These are phyloP conservation scores for Candida odintsovae DNA, from an alignment of 805 yeast species.

Conservation along the genomic window DNA sequence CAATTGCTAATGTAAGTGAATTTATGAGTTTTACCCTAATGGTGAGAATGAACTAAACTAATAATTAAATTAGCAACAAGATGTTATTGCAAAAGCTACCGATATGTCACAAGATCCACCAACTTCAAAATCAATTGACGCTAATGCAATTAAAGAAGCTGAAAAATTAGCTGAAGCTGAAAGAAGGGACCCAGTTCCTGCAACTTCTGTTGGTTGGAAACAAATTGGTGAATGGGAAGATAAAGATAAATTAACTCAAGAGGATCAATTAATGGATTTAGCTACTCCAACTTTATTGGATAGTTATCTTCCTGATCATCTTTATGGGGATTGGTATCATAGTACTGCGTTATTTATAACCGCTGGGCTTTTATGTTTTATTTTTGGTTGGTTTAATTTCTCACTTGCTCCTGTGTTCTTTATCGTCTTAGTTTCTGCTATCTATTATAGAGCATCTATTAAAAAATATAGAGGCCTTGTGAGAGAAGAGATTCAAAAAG, in stretches of 20 bases:
- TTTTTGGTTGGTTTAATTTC: conserved; percentile 70
- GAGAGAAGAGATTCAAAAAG: conserved; percentile 81
- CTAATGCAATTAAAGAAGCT: conserved; percentile 17
- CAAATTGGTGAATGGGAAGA: conserved; percentile 87
- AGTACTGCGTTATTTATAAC: conserved; percentile 64
- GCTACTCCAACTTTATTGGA: conserved; percentile 71
- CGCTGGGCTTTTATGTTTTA: conserved; percentile 70
- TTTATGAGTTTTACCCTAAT: no score
- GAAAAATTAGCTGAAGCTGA: conserved; percentile 21
- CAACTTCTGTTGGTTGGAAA: conserved; percentile 87
- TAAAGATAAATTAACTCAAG: conserved; percentile 53
- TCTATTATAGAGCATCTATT: conserved; percentile 78
- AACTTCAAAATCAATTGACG: conserved; percentile 12
- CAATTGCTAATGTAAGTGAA: conserved; percentile 16
- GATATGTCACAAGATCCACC: conserved; percentile 1
- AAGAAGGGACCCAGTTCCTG: conserved; percentile 46
- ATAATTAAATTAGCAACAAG: conserved; percentile 16
- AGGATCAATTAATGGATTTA: conserved; percentile 70
- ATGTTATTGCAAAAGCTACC: conserved; percentile 12
- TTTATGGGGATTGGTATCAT: conserved; percentile 96
- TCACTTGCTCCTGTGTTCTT: conserved; percentile 79
- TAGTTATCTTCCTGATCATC: conserved; percentile 62
- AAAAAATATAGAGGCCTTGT: conserved; percentile 70
- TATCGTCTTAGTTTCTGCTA: conserved; percentile 52
- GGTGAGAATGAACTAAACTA: no score